Conservation (phyloP, 371 early-diverging fungal genomes). For the Paraphysoderma sedebokerense region DNA sequence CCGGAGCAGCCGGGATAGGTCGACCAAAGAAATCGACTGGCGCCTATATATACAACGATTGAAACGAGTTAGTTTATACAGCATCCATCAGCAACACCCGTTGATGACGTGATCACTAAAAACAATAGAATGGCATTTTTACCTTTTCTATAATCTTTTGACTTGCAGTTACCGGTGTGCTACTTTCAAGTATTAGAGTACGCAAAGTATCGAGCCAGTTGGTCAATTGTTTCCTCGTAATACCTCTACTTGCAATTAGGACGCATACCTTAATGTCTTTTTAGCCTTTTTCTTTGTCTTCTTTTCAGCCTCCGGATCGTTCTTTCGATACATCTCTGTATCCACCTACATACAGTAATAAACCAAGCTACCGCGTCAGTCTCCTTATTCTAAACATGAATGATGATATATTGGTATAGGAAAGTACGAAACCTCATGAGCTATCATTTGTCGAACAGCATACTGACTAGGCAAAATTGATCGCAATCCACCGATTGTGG, state of each 20-base stretch:
- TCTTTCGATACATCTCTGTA: too few species aligned
- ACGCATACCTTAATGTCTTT: too few species aligned
- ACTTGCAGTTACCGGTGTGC: constrained; percentile 2
- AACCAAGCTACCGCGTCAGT: too few species aligned
- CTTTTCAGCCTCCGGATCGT: too few species aligned
- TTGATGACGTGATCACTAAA: background rate
- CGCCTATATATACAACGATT: constrained; percentile 1
- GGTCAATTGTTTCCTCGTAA: background rate
- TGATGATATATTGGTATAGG: too few species aligned
- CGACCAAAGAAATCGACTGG: constrained; percentile 51
- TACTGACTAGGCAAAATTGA: constrained; percentile 37
- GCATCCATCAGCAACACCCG: too few species aligned
- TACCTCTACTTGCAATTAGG: too few species aligned
- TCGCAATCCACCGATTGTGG: constrained; percentile 11
- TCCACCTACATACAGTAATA: too few species aligned
- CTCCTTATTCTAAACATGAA: too few species aligned
- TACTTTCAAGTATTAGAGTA: background rate
- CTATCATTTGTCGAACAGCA: constrained; percentile 54
- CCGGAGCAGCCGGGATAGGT: too few species aligned
- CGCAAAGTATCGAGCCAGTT: background rate
- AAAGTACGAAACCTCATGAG: constrained; percentile 48
- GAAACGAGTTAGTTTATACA: background rate
- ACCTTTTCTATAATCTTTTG: constrained; percentile 6
- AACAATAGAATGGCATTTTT: too few species aligned
- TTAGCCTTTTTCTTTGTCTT: too few species aligned